A percentile compares a stretch with the other conserved stretches of the same genome.
Conservation (phyloP, 805 yeast genomes). For the Nakazawaea siamensis region DNA sequence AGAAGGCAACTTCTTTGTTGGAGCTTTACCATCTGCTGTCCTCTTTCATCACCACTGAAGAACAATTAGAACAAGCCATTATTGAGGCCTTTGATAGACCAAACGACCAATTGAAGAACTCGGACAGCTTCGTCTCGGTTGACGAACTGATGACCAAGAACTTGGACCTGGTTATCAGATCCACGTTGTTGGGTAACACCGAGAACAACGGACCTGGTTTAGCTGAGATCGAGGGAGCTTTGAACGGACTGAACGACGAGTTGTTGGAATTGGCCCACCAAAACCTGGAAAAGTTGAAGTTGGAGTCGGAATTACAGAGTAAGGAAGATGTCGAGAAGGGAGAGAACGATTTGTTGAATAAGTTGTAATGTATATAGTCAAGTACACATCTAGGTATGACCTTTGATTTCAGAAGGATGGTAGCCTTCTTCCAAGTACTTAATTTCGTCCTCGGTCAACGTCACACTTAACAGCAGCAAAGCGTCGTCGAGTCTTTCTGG, state of each 20-base stretch:
- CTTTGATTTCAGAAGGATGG: too few relatives aligned
- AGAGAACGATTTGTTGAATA: conserved; percentile 1
- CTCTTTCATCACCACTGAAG: conserved; percentile 66
- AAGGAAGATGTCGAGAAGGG: conserved; percentile 2
- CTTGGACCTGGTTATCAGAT: conserved; percentile 2
- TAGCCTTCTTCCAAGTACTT: conserved; percentile 31
- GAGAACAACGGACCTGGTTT: conserved; percentile 8
- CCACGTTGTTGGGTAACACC: conserved; percentile 8
- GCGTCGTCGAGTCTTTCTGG: conserved; percentile 47
- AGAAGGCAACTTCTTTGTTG: conserved; percentile 48
- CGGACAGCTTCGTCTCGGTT: conserved; percentile 3
- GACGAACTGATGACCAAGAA: conserved; percentile 7
- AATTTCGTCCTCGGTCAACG: conserved; percentile 30
- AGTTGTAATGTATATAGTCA: conserved; percentile 1
- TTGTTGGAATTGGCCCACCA: conserved; percentile 5
- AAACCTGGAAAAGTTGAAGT: not conserved
- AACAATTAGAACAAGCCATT: conserved; percentile 49
- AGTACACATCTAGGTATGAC: not conserved
- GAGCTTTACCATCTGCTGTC: conserved; percentile 66
- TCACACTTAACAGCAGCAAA: conserved; percentile 30
- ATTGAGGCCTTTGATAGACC: conserved; percentile 37
- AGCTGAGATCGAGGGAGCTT: conserved; percentile 2
- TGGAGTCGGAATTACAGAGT: not conserved
- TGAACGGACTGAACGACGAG: conserved; percentile 8
- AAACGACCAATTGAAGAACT: conserved; percentile 2